A percentile compares a stretch with the other conserved stretches of the same genome.
Evolutionary conservation across 2,329 filamentous ascomycete species (phyloP).

Genomic region (Botrytis pseudocinerea): DNA sequence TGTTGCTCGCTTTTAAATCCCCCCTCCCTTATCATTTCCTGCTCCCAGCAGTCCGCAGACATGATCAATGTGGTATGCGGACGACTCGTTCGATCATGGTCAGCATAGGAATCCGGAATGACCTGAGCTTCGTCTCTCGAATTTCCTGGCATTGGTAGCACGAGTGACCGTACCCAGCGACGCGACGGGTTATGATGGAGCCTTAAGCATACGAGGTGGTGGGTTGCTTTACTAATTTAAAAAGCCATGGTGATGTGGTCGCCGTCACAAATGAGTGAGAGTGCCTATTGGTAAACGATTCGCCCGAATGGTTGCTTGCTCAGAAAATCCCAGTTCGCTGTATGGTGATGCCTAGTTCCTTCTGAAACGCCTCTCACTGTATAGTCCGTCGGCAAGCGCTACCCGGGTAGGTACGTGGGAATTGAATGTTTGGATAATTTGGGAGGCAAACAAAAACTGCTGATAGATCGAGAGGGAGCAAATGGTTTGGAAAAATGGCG

Average conservation of each 20-base stretch:
- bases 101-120: constrained; percentile 30
- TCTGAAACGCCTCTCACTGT: constrained; percentile 19
- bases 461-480: background rate
- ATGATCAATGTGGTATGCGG: constrained; percentile 29
- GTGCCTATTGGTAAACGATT: constrained; percentile 1
- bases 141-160: constrained; percentile 35
- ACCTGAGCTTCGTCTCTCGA: constrained; percentile 31
- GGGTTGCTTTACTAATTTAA: constrained; percentile 26
- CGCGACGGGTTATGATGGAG: constrained; percentile 29
- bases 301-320: background rate
- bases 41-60: constrained; percentile 32
- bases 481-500: background rate
- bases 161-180: constrained; percentile 33
- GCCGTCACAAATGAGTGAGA: constrained; percentile 20
- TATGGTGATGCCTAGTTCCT: constrained; percentile 21
- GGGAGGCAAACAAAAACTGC: background rate
- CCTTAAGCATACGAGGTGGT: constrained; percentile 30
- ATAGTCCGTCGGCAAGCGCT: constrained; percentile 17
- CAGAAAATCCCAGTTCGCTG: background rate
- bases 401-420: background rate
- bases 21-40: constrained; percentile 19
- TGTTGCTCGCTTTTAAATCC: background rate
- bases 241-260: constrained; percentile 35
- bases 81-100: constrained; percentile 30
- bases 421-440: background rate